Base-by-base conservation (phyloP, 2,329 filamentous ascomycete genomes). In the Aschersonia sp. region DNA sequence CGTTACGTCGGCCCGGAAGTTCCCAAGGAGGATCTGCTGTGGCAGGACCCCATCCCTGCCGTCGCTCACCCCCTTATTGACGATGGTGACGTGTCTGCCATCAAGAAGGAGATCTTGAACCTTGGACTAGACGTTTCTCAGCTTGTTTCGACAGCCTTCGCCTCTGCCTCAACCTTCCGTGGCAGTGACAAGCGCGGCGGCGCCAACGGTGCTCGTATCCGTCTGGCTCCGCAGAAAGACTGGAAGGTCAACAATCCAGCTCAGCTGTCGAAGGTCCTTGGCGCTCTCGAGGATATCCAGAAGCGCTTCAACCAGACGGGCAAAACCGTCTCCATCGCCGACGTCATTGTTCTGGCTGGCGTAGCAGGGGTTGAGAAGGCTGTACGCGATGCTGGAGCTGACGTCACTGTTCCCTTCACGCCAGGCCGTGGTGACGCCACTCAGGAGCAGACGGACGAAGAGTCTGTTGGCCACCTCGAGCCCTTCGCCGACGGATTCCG, bases 101-200 rank as follows among this genome's bases (percentile, higher is more conserved):
- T 89, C 50, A 89, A 89, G 78, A 71, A 77, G 58, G 71, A 79
- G 51, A 78, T 89, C 44, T 71, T 89, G 2, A 69, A 68, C 43
- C 66, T 77, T n/a, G 80, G 80, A 12, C 58, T 87, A 4, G 71
- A 73, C 49, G 66, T 74, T 4, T 70, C 72, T 49, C 78, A 79
- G 64, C 70, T 89, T 50, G 74, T 89, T 47, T 72, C 73, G 7
- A 74, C 75, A 7, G 82, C 83, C 30, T 87, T 80, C 78, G 78
- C 78, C 1, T 78, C 83, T 0, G 82, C 82, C 30, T 82, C 82
- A 2, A 82, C 80, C 31, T 87, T 82, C 78, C 82, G 83, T 51
- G 75, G 79, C 55, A 76, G 78, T 55, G 85, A 89, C 71, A 89
- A 89, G 78, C 85, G 85, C 54, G 85, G 85, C 55, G 85, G 85